These are phyloP conservation scores for Coemansia sp. DNA, from an alignment of 192 early-diverging fungal genomes.

Conservation along the genomic window DNA sequence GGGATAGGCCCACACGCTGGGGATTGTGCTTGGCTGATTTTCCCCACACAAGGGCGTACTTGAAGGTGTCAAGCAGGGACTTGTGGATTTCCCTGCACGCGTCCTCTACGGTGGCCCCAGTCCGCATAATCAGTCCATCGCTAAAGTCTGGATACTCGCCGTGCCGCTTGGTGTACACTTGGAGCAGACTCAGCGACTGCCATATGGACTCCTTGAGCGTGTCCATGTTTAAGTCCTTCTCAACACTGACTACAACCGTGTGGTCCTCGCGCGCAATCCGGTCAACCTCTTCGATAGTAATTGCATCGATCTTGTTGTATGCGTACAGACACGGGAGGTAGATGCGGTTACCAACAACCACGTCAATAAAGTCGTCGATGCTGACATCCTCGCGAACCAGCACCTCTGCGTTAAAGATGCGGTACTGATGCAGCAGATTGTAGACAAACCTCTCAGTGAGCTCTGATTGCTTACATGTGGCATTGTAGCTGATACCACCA, in stretches of 20 bases:
- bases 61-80: constrained; percentile 81
- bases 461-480: constrained; percentile 81
- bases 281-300: constrained; percentile 95
- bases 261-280: constrained; percentile 82
- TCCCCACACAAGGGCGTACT: constrained; percentile 97
- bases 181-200: constrained; percentile 82
- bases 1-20: constrained; percentile 85
- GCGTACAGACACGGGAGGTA: constrained; percentile 94
- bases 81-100: constrained; percentile 89
- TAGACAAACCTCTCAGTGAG: constrained; percentile 91
- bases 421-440: constrained; percentile 93
- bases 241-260: constrained; percentile 90
- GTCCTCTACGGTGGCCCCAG: constrained; percentile 76
- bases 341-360: constrained; percentile 96
- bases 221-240: constrained; percentile 88
- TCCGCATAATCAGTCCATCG: constrained; percentile 85
- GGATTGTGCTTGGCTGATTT: constrained; percentile 95
- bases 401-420: constrained; percentile 97
- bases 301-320: constrained; percentile 97
- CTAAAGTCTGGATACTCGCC: constrained; percentile 94
- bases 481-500: constrained; percentile 93
- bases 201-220: constrained; percentile 88
- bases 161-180: constrained; percentile 95
- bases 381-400: constrained; percentile 95
- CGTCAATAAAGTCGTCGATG: constrained; percentile 97